Base-by-base conservation (phyloP, 2,329 filamentous ascomycete genomes). In the Xylaria sp. region DNA sequence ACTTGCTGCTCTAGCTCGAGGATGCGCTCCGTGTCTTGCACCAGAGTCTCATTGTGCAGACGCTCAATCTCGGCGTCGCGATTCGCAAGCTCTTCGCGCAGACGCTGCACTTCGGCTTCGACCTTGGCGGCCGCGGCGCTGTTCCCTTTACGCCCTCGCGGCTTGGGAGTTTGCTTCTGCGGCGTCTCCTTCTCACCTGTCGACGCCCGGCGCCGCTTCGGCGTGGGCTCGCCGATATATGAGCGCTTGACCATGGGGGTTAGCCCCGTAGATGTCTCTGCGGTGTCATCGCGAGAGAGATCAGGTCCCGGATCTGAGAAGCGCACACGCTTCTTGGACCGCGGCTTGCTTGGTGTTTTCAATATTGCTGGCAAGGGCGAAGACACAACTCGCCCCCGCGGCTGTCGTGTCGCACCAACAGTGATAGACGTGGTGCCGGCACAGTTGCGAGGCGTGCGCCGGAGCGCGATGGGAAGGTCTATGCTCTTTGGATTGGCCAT, bases 211-310 rank as follows among this genome's bases (percentile, higher is more conserved):
- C 85, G 83, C 15, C 81, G 81, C 46, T 82, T 80, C 63, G 63
- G 78, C 72, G 66, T 76, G 78, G 75, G 72, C 71, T 74, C 58
- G 15, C 69, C 67, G 7, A 90, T 81, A 0, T 82, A 83, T 0
- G 88, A 83, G 23, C 87, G 84, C 46, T 82, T 82, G 52, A 90
- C 80, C 80, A 89, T 86, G 1, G 89, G 88, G 0, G 89, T 90
- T 34, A 90, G 78, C 1, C 88, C 88, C 0, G 85, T 88, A 1
- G 84, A 82, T 23, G 67, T 66, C 52, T 69, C 59, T 3, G 75
- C 69, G 18, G 71, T 65, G 44, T 73, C 65, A 12, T 77, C 69
- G 20, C 72, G 67, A 18, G 78, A 67, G 46, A 79, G 68, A 0
- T 80, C 75, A 0, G 82, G 81, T 0, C 86, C 87, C 9, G 87